phyloP scores from a whole-genome alignment of 768 basidiomycete genomes.

The Mrakia frigida region DNA sequence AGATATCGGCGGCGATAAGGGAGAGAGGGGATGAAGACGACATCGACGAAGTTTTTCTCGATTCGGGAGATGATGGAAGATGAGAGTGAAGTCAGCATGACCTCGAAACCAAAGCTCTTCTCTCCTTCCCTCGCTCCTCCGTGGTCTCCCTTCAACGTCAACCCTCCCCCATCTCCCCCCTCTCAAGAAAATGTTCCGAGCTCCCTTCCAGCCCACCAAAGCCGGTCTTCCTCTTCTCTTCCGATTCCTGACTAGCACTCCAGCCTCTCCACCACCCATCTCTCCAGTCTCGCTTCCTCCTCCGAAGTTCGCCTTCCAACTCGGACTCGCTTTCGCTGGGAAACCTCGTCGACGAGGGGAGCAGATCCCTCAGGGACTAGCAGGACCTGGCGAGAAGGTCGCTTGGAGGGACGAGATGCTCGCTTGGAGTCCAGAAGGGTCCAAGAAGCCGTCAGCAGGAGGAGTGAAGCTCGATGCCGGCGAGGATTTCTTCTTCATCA shows the following conservation, averaged over 20 bases:
- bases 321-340: conserved; percentile 29
- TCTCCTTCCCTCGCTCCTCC: no score
- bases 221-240: neutral
- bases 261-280: neutral
- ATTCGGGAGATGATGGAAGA: neutral
- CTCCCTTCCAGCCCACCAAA: conserved; percentile 15
- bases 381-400: conserved; percentile 18
- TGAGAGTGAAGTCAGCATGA: neutral
- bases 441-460: no score
- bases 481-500: conserved; percentile 29
- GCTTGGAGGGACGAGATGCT: conserved; percentile 26
- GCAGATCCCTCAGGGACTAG: conserved; percentile 22
- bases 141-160: neutral
- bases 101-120: neutral
- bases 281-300: neutral
- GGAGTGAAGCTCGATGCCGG: conserved; percentile 19
- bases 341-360: conserved; percentile 21
- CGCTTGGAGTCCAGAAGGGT: conserved; percentile 6
- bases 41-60: neutral
- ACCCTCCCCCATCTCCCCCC: neutral
- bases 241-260: neutral
- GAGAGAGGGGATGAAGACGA: conserved; percentile 5
- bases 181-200: neutral
- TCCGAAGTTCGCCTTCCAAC: conserved; percentile 13
- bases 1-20: neutral